These are phyloP conservation scores for Saccharomyces hybrid DNA, from an alignment of 1,139 yeast genomes.

Conservation along the genomic window DNA sequence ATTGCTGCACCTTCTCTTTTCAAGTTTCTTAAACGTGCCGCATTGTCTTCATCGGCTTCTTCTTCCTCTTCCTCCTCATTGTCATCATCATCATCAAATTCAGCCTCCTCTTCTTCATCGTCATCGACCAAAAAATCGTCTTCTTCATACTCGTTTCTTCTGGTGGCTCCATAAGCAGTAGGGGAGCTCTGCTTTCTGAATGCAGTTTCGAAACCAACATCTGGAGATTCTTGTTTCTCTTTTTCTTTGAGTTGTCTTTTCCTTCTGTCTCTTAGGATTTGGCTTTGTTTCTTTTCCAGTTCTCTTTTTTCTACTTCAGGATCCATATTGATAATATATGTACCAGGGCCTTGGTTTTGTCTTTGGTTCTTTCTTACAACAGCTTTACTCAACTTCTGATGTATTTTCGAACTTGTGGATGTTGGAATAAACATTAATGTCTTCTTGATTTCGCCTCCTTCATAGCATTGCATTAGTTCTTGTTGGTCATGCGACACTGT, in stretches of 20 bases:
- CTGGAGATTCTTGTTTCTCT: constrained; percentile 39
- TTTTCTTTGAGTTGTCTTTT: constrained; percentile 53
- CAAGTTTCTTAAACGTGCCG: constrained; percentile 53
- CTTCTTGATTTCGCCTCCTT: constrained; percentile 40
- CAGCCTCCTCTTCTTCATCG: constrained; percentile 47
- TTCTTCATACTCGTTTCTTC: constrained; percentile 39
- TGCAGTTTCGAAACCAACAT: constrained; percentile 13
- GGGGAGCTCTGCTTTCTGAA: constrained; percentile 7
- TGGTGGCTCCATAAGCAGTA: constrained; percentile 21
- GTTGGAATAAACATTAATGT: constrained; percentile 77
- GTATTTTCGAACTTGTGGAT: constrained; percentile 76
- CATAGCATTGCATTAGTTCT: constrained; percentile 55
- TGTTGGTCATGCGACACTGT: constrained; percentile 65
- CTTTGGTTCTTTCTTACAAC: constrained; percentile 57
- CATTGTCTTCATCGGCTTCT: constrained; percentile 51
- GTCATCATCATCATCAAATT: constrained; percentile 48
- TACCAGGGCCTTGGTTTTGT: constrained; percentile 47
- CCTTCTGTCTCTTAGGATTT: constrained; percentile 62
- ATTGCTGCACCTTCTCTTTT: constrained; percentile 51
- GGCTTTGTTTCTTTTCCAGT: constrained; percentile 72
- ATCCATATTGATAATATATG: constrained; percentile 74
- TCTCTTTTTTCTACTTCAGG: constrained; percentile 79
- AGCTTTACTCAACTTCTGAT: constrained; percentile 70
- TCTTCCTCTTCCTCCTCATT: constrained; percentile 39
- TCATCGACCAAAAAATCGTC: constrained; percentile 38